Evolutionary conservation across 139 green algal genomes (phyloP).

Genomic region (Zygnema cylindricum): DNA sequence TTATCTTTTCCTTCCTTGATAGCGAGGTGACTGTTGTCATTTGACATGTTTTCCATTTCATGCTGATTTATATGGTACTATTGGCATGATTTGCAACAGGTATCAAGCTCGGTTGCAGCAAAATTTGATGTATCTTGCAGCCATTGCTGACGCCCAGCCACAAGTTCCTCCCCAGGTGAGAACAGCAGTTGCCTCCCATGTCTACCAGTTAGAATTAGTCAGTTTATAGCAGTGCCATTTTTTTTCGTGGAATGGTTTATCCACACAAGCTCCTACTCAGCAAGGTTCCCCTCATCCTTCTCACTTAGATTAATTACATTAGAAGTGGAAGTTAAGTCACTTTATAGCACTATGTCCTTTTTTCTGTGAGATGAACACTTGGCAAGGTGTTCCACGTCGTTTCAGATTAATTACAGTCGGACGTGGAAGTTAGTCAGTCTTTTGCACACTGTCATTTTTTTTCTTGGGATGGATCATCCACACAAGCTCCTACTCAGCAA

Average conservation of each 20-base stretch:
- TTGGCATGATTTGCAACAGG: neutral
- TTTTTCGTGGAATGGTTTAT: neutral
- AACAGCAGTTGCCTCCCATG: neutral
- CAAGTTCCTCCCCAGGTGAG: conserved; percentile 45
- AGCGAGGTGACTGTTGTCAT: no score
- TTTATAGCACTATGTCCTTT: neutral
- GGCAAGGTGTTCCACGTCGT: neutral
- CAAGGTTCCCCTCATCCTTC: no score
- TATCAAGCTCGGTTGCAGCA: conserved; percentile 69
- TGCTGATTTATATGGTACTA: no score
- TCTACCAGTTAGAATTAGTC: neutral
- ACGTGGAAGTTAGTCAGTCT: no score
- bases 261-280: neutral
- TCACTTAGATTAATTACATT: no score
- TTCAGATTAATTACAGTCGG: no score
- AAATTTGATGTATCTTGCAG: conserved; percentile 73
- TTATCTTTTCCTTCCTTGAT: no score
- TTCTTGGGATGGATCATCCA: no score
- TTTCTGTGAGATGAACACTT: neutral
- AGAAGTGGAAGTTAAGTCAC: neutral
- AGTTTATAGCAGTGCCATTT: neutral
- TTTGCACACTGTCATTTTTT: no score
- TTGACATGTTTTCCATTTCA: no score
- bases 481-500: no score
- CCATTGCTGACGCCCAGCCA: conserved; percentile 71